Conservation (phyloP, 495 filamentous ascomycete genomes). For the Penicillium desertorum region DNA sequence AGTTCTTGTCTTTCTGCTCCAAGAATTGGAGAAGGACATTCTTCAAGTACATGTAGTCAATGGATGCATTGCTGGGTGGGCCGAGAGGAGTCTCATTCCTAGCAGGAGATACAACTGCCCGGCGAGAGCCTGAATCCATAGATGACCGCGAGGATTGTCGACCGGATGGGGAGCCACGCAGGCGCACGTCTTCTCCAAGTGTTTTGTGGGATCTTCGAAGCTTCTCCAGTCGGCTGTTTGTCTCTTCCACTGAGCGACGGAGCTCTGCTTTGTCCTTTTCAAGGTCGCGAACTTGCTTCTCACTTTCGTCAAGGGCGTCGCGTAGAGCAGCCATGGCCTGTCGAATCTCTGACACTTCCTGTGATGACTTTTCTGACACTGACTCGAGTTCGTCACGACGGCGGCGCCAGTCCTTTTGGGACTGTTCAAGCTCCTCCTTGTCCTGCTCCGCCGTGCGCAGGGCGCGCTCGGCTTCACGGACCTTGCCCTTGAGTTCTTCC, state of each 20-base stretch:
- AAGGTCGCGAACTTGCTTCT: constrained; percentile 74
- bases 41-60: constrained; percentile 89
- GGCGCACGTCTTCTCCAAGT: constrained; percentile 42
- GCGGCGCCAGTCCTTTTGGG: constrained; percentile 70
- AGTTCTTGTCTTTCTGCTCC: constrained; percentile 89
- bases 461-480: constrained; percentile 77
- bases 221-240: constrained; percentile 73
- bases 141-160: constrained; percentile 62
- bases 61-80: constrained; percentile 27
- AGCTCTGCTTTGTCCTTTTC: constrained; percentile 81
- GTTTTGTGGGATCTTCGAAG: constrained; percentile 69
- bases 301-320: constrained; percentile 79
- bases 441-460: constrained; percentile 68
- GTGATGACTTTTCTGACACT: constrained; percentile 60
- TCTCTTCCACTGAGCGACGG: constrained; percentile 72
- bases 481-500: constrained; percentile 76
- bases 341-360: constrained; percentile 73
- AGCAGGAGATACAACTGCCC: constrained; percentile 39
- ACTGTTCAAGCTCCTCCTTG: constrained; percentile 64
- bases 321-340: constrained; percentile 76
- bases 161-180: constrained; percentile 41
- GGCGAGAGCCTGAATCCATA: constrained; percentile 60
- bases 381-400: constrained; percentile 73
- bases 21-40: constrained; percentile 93
- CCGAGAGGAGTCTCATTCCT: constrained; percentile 42